Evolutionary conservation across 2,329 filamentous ascomycete genomes (phyloP).

Genomic region (Alternaria triticimaculans): DNA sequence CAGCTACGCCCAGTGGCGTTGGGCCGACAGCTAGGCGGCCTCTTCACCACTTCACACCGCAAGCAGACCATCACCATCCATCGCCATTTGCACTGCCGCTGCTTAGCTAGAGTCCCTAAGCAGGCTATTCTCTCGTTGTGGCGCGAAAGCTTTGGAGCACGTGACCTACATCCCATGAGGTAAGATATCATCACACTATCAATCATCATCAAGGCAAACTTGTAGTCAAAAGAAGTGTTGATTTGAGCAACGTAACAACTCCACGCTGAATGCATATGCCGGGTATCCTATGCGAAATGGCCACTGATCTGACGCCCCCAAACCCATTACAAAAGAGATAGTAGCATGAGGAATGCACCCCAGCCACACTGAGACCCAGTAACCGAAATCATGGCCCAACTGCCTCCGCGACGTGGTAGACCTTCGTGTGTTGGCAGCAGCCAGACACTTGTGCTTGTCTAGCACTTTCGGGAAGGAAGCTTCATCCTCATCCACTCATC

Average conservation of each 20-base stretch:
- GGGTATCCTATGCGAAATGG: constrained; percentile 14
- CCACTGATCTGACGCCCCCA: constrained; percentile 4
- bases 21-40: neutral
- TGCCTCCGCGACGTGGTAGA: neutral
- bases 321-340: constrained; percentile 15
- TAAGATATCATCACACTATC: neutral
- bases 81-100: neutral
- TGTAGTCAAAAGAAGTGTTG: neutral
- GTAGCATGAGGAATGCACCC: constrained; percentile 2
- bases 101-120: neutral
- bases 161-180: neutral
- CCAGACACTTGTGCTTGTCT: neutral
- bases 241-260: constrained; percentile 3
- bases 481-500: constrained; percentile 34
- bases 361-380: neutral
- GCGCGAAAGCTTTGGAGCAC: neutral
- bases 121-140: neutral
- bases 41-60: neutral
- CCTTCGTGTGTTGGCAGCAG: neutral
- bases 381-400: constrained; percentile 5
- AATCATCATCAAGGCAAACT: neutral
- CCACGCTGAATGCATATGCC: constrained; percentile 11
- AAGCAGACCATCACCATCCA: neutral
- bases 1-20: constrained; percentile 5
- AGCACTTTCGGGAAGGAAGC: constrained; percentile 16